Percentiles rank a stretch among this genome's conserved stretches.
Evolutionary conservation across 2,329 filamentous ascomycete genomes (phyloP).

Genomic region (Dactylonectria estremocensis): DNA sequence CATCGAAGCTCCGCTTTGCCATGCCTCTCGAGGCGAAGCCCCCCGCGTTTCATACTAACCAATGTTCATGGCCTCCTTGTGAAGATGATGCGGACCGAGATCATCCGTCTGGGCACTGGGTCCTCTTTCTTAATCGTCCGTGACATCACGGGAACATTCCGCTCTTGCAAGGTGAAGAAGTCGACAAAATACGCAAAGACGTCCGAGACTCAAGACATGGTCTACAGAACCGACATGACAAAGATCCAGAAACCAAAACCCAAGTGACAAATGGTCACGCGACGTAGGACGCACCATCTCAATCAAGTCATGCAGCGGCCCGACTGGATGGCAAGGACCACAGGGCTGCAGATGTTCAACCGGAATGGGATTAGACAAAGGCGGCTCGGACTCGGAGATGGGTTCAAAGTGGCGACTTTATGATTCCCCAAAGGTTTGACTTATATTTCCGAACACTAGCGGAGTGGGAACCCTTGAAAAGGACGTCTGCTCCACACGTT

Average conservation of each 20-base stretch:
- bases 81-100: not conserved
- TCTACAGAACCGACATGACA: not conserved
- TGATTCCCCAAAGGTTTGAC: not conserved
- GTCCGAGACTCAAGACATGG: not conserved
- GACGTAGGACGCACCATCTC: not conserved
- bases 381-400: not conserved
- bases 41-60: not conserved
- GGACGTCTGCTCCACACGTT: not conserved
- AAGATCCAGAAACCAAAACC: not conserved
- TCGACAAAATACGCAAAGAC: not conserved
- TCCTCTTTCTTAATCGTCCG: not conserved
- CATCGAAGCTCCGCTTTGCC: conserved; percentile 6
- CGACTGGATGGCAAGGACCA: not conserved
- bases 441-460: not conserved
- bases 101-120: not conserved
- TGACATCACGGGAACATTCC: not conserved
- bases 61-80: not conserved
- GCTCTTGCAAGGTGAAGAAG: not conserved
- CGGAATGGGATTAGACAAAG: conserved; percentile 4
- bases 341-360: conserved; percentile 5
- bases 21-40: not conserved
- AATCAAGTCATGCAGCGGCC: conserved; percentile 5
- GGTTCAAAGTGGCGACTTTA: not conserved
- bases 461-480: not conserved
- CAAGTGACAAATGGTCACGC: not conserved